Evolutionary conservation across 208 protist species (phyloP).

Genomic region (Wallacemonas sp.): DNA sequence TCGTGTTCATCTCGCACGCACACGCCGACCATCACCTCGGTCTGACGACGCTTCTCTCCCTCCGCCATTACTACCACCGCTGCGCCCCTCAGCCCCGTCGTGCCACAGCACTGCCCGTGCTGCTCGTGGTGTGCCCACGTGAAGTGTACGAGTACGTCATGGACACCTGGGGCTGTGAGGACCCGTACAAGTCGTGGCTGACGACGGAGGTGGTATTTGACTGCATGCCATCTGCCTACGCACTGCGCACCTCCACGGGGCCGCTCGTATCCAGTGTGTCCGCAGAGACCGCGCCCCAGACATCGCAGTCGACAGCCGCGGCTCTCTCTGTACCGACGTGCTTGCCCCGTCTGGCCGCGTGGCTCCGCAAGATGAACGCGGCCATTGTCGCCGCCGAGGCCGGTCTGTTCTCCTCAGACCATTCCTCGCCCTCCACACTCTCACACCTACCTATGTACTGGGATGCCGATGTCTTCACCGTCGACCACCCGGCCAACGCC

Average conservation of each 20-base stretch:
- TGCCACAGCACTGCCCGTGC: not conserved
- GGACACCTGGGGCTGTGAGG: slow-evolving; percentile 44
- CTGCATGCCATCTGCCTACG: slow-evolving; percentile 35
- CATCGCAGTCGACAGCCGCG: not conserved
- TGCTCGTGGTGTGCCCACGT: slow-evolving; percentile 73
- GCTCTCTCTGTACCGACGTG: not conserved
- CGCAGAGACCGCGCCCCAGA: too few species aligned
- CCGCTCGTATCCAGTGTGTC: too few species aligned
- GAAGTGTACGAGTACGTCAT: slow-evolving; percentile 75
- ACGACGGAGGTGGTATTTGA: slow-evolving; percentile 69
- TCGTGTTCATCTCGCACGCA: slow-evolving; percentile 90
- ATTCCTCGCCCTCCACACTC: too few species aligned
- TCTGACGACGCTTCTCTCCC: slow-evolving; percentile 60
- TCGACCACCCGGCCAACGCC: slow-evolving; percentile 86
- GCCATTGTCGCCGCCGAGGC: slow-evolving; percentile 5
- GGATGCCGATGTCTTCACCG: slow-evolving; percentile 73
- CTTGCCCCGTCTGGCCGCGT: slow-evolving; percentile 27
- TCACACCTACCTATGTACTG: slow-evolving; percentile 22
- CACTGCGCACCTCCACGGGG: slow-evolving; percentile 14
- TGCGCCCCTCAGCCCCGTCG: not conserved
- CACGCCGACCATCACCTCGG: slow-evolving; percentile 92
- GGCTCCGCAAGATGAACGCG: slow-evolving; percentile 26
- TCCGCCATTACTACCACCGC: slow-evolving; percentile 44
- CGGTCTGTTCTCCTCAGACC: not conserved
- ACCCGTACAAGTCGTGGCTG: slow-evolving; percentile 50